A percentile compares a stretch with the other conserved stretches of the same genome.
These are phyloP conservation scores for Sonneratia caseolaris DNA, from an alignment of 345 rosid species.

Conservation along the genomic window DNA sequence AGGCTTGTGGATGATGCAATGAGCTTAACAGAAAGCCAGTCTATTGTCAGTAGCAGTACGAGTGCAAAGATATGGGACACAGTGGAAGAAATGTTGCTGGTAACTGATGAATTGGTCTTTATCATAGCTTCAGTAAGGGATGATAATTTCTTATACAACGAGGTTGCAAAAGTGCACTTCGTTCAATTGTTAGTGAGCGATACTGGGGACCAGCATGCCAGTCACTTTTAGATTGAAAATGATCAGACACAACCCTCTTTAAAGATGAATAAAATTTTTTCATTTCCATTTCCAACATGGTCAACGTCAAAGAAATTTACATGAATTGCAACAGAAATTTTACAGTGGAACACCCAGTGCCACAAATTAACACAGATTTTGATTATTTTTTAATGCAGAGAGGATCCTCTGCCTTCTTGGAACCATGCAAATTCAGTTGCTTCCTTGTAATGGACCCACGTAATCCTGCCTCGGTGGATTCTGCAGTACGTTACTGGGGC, in stretches of 20 bases:
- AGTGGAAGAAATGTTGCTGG: slow-evolving; percentile 62
- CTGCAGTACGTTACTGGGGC: slow-evolving; percentile 77
- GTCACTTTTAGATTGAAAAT: not conserved
- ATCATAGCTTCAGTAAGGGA: not conserved
- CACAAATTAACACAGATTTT: slow-evolving; percentile 1
- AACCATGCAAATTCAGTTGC: slow-evolving; percentile 37
- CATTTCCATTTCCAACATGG: not conserved
- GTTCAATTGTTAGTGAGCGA: not conserved
- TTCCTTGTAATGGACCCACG: slow-evolving; percentile 67
- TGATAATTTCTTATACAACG: not conserved
- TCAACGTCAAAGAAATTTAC: not conserved
- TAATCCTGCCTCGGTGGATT: slow-evolving; percentile 42
- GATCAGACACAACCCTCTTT: not conserved
- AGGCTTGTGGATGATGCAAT: slow-evolving; percentile 64
- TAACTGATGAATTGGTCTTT: slow-evolving; percentile 12
- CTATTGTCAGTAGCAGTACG: slow-evolving; percentile 34
- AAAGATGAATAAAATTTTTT: not conserved
- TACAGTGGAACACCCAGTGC: not conserved
- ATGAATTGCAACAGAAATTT: not conserved
- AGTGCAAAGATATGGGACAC: slow-evolving; percentile 70
- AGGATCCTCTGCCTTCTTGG: slow-evolving; percentile 46
- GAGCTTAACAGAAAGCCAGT: slow-evolving; percentile 37
- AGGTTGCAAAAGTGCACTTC: not conserved
- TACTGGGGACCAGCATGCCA: not conserved
- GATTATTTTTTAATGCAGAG: slow-evolving; percentile 31